A percentile compares a stretch with the other conserved stretches of the same genome.
These are phyloP conservation scores for Suillus ampliporus DNA, from an alignment of 768 basidiomycete species.

Conservation along the genomic window DNA sequence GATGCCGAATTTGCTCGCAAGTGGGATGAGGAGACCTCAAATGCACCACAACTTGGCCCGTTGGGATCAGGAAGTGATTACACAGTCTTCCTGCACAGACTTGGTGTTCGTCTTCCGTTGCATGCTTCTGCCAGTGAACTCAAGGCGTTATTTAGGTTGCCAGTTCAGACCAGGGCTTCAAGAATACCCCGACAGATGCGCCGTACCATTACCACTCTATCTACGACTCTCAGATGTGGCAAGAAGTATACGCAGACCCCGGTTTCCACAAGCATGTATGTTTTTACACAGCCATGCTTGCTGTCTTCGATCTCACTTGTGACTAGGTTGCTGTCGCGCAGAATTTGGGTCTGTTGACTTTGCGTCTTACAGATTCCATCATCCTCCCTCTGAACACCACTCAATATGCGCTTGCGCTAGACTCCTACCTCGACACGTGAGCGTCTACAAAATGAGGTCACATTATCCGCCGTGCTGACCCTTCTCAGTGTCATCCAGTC, in stretches of 20 bases:
- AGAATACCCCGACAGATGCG: conserved; percentile 52
- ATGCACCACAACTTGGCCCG: conserved; percentile 45
- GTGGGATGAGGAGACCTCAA: conserved; percentile 43
- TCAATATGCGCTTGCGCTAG: conserved; percentile 73
- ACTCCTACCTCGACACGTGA: conserved; percentile 64
- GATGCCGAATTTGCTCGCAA: conserved; percentile 50
- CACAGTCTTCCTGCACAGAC: conserved; percentile 87
- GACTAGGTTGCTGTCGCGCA: conserved; percentile 68
- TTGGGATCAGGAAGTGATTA: conserved; percentile 92
- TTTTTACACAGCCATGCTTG: conserved; percentile 1
- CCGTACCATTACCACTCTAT: conserved; percentile 80
- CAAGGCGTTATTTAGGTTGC: conserved; percentile 34
- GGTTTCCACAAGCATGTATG: conserved; percentile 66
- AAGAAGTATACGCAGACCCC: conserved; percentile 77
- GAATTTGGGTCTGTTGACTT: conserved; percentile 63
- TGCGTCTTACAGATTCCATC: conserved; percentile 68
- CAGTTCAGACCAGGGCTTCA: conserved; percentile 40
- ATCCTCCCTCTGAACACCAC: conserved; percentile 79
- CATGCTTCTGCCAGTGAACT: not conserved
- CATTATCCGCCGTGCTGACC: conserved; percentile 23
- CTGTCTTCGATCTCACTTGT: not conserved
- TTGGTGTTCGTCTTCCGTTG: conserved; percentile 53
- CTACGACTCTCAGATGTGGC: conserved; percentile 76
- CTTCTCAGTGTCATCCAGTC: conserved; percentile 56
- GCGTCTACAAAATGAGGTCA: conserved; percentile 30